These are phyloP conservation scores for Rubroboletus pulcherrimus DNA, from an alignment of 768 basidiomycete species.

Conservation along the genomic window DNA sequence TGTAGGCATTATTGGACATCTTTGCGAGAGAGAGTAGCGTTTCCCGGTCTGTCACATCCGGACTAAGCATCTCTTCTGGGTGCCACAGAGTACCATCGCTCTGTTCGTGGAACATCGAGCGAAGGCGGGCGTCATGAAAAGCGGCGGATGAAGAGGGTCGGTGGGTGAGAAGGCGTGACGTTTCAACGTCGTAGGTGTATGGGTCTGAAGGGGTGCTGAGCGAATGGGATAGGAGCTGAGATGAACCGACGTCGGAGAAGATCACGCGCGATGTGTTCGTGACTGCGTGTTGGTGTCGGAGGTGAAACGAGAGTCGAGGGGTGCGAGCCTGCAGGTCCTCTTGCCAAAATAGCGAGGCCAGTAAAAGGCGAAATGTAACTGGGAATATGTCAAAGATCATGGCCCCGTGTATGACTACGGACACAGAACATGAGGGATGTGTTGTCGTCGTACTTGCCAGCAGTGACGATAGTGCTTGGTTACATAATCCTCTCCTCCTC, in stretches of 20 bases:
- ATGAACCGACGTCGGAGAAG: slow-evolving; percentile 49
- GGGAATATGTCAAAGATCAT: slow-evolving; percentile 34
- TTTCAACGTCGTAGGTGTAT: slow-evolving; percentile 41
- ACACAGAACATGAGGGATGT: not conserved
- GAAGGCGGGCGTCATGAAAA: slow-evolving; percentile 33
- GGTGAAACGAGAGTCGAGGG: slow-evolving; percentile 49
- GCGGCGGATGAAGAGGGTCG: slow-evolving; percentile 42
- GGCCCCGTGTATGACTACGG: not conserved
- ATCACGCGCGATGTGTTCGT: slow-evolving; percentile 52
- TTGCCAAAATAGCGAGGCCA: slow-evolving; percentile 41
- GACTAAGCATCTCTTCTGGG: slow-evolving; percentile 57
- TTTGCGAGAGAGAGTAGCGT: slow-evolving; percentile 76
- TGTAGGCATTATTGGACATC: slow-evolving; percentile 88
- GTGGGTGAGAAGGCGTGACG: slow-evolving; percentile 38
- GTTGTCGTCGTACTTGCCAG: not conserved
- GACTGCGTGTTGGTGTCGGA: slow-evolving; percentile 63
- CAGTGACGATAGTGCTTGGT: not conserved
- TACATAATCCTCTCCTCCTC: slow-evolving; percentile 13
- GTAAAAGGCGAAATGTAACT: slow-evolving; percentile 37
- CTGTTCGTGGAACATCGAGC: slow-evolving; percentile 38
- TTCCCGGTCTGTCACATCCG: slow-evolving; percentile 68
- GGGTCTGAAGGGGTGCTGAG: slow-evolving; percentile 22
- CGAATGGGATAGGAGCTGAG: slow-evolving; percentile 28
- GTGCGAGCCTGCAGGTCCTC: slow-evolving; percentile 29
- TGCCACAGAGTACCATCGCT: slow-evolving; percentile 55